Evolutionary conservation across 192 early-diverging fungal genomes (phyloP).

Genomic region (Lunasporangiospora selenospora): DNA sequence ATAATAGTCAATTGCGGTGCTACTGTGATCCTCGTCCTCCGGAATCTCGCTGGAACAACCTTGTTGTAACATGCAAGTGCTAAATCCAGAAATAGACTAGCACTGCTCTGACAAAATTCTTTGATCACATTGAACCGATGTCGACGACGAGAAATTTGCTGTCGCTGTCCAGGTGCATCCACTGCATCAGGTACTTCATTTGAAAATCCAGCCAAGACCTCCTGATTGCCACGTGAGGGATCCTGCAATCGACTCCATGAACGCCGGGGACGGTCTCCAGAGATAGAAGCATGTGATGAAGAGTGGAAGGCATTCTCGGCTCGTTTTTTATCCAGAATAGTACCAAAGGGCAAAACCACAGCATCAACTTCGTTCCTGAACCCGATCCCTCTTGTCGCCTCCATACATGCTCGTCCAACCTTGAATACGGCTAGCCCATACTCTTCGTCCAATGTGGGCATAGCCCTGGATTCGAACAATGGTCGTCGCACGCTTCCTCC

Average conservation of each 20-base stretch:
- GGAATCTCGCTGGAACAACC: conserved; percentile 25
- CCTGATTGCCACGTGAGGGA: background rate
- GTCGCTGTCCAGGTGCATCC: conserved; percentile 24
- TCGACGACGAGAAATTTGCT: conserved; percentile 21
- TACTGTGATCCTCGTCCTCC: background rate
- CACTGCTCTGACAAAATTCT: conserved; percentile 28
- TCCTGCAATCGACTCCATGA: too few species aligned
- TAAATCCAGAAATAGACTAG: conserved; percentile 13
- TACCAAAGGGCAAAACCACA: conserved; percentile 48
- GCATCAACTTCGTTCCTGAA: conserved; percentile 53
- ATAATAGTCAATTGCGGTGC: too few species aligned
- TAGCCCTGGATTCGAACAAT: conserved; percentile 50
- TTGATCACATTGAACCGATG: conserved; percentile 31
- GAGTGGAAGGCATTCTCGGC: background rate
- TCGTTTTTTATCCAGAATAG: conserved; percentile 43
- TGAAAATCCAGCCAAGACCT: conserved; percentile 10
- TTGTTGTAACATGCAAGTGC: conserved; percentile 11
- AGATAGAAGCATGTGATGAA: too few species aligned
- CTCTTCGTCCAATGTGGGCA: conserved; percentile 50
- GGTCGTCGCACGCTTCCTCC: conserved; percentile 53
- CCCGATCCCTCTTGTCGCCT: conserved; percentile 51
- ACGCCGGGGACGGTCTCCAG: too few species aligned
- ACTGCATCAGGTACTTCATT: conserved; percentile 37
- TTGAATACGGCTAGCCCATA: conserved; percentile 55
- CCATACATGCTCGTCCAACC: conserved; percentile 53